A percentile compares a stretch with the other conserved stretches of the same genome.
Conservation (phyloP, 2,329 filamentous ascomycete genomes). For the Akanthomyces dipterigenus region DNA sequence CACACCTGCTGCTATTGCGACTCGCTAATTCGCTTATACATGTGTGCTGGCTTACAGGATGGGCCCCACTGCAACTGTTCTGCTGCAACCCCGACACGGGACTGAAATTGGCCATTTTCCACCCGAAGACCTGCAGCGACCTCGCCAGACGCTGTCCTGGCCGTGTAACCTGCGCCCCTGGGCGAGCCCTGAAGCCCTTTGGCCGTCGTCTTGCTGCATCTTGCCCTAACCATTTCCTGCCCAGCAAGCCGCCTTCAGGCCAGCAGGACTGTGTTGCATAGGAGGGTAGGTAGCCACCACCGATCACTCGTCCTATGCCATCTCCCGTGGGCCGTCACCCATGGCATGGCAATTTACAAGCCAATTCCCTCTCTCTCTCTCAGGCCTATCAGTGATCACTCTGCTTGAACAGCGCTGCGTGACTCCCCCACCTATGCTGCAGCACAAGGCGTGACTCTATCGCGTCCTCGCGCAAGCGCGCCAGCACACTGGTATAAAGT, state of each 20-base stretch:
- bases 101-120: background rate
- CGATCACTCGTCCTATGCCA: background rate
- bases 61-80: background rate
- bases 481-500: background rate
- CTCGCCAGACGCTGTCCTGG: background rate
- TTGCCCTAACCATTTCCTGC: too few species aligned
- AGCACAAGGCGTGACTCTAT: background rate
- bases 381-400: background rate
- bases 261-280: too few species aligned
- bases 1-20: background rate
- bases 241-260: too few species aligned
- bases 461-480: too few species aligned
- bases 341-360: background rate
- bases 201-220: background rate
- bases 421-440: background rate
- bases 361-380: background rate
- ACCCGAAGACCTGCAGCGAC: background rate
- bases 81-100: background rate
- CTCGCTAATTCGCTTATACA: background rate
- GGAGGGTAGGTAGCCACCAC: background rate
- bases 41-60: background rate
- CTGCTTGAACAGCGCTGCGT: background rate
- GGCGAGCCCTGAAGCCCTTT: background rate
- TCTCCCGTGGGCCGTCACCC: background rate
- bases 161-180: background rate